Evolutionary conservation across 2,329 filamentous ascomycete genomes (phyloP).

Genomic region (Neopestalotiopsis clavispora): DNA sequence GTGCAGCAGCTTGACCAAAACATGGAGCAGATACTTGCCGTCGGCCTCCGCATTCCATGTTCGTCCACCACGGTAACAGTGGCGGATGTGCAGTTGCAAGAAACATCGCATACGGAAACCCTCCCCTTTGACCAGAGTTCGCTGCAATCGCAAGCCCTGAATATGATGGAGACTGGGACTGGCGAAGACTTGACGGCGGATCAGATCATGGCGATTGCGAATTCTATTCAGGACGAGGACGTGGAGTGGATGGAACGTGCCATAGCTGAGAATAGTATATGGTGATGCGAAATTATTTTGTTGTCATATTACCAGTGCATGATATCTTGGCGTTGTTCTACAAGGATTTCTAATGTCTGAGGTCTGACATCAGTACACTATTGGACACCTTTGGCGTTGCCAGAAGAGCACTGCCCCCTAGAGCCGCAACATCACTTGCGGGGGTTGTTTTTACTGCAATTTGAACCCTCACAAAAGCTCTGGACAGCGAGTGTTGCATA

Average conservation of each 20-base stretch:
- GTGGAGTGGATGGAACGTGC: slow-evolving; percentile 11
- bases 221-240: slow-evolving; percentile 4
- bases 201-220: slow-evolving; percentile 9
- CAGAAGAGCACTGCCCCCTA: too few species aligned
- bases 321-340: too few species aligned
- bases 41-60: background rate
- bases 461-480: too few species aligned
- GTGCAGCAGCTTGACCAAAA: slow-evolving; percentile 49
- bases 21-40: slow-evolving; percentile 25
- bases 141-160: background rate
- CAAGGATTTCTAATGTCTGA: too few species aligned
- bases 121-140: background rate
- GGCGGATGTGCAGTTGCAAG: background rate
- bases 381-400: too few species aligned
- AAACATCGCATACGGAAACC: background rate
- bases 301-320: background rate
- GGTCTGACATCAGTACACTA: too few species aligned
- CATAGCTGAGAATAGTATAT: slow-evolving; percentile 13
- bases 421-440: too few species aligned
- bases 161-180: background rate
- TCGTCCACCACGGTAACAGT: background rate
- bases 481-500: too few species aligned
- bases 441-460: too few species aligned
- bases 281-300: background rate
- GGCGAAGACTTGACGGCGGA: slow-evolving; percentile 4